phyloP scores from a whole-genome alignment of 2,329 filamentous ascomycete species.

The Talaromyces sp. region DNA sequence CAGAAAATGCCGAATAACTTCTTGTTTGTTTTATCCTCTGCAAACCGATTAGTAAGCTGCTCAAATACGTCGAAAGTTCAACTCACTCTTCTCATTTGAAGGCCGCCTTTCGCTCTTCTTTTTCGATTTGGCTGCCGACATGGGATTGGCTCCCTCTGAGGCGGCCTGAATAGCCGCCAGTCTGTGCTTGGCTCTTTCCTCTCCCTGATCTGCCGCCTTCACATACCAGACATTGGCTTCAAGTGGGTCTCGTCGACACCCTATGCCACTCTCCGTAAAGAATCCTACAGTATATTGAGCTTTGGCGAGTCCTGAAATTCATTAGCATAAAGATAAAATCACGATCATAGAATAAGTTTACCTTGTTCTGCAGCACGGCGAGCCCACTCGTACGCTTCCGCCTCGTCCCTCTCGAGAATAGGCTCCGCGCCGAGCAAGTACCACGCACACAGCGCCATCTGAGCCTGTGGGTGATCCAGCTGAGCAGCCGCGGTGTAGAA shows the following conservation, averaged over 20 bases:
- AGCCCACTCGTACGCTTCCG: constrained; percentile 96
- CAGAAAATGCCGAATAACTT: constrained; percentile 27
- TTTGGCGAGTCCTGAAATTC: constrained; percentile 46
- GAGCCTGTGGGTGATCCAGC: constrained; percentile 74
- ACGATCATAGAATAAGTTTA: constrained; percentile 45
- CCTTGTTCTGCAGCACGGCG: constrained; percentile 78
- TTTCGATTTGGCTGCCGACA: constrained; percentile 22
- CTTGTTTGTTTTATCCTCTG: constrained; percentile 18
- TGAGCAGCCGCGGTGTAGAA: constrained; percentile 95
- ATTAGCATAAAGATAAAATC: background rate
- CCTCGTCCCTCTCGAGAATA: constrained; percentile 89
- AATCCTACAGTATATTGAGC: constrained; percentile 96
- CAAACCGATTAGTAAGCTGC: background rate
- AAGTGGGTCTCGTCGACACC: constrained; percentile 86
- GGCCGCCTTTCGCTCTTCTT: constrained; percentile 19
- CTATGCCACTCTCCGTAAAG: constrained; percentile 98
- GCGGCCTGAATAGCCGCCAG: constrained; percentile 83
- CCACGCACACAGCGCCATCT: constrained; percentile 99
- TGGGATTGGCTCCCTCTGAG: constrained; percentile 54
- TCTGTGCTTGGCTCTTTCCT: constrained; percentile 82
- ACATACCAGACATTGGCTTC: constrained; percentile 99
- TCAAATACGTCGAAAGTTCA: background rate
- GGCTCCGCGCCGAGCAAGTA: constrained; percentile 94
- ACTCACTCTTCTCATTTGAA: constrained; percentile 11
- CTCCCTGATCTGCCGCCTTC: constrained; percentile 85